phyloP scores from a whole-genome alignment of 257 asterid species.

The Solanum medicagineum region DNA sequence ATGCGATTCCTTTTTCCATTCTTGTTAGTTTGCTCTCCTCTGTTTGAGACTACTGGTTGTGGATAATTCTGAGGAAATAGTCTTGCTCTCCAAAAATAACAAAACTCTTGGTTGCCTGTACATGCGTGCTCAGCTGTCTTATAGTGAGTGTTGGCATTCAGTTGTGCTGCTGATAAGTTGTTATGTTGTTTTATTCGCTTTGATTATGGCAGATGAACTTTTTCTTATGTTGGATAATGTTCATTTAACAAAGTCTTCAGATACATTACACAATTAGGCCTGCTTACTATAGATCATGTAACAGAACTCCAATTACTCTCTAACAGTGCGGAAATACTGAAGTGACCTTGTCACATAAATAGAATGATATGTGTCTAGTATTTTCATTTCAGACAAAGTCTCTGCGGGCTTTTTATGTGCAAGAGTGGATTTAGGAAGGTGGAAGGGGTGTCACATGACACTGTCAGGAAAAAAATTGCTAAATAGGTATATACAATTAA shows the following conservation, averaged over 20 bases:
- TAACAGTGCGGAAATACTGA: neutral
- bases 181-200: neutral
- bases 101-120: neutral
- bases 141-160: neutral
- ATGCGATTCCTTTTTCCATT: neutral
- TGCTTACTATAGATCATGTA: neutral
- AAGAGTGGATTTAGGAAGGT: too few species aligned
- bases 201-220: neutral
- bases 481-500: too few species aligned
- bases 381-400: neutral
- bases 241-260: neutral
- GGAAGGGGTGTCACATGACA: too few species aligned
- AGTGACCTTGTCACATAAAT: neutral
- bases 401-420: neutral
- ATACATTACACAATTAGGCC: neutral
- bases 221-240: neutral
- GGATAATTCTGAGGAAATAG: neutral
- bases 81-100: neutral
- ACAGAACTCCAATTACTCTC: neutral
- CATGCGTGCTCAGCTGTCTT: neutral
- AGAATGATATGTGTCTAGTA: neutral
- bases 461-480: too few species aligned
- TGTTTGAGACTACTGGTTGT: neutral
- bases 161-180: neutral
- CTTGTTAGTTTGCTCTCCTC: neutral